Evolutionary conservation across 306 rosid genomes (phyloP).

Genomic region (Medicago truncatula): DNA sequence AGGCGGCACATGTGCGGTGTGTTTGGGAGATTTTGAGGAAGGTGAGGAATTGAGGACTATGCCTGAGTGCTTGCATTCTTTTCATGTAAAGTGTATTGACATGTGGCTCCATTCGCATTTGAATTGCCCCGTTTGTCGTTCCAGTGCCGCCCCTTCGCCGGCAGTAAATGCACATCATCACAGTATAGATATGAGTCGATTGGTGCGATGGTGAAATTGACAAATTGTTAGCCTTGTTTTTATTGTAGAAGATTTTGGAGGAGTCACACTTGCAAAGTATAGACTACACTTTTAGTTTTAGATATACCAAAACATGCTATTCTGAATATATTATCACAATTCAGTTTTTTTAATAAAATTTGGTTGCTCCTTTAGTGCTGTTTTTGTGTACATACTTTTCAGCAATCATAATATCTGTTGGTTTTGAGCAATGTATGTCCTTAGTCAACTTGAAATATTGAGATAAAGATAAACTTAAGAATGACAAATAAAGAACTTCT

Average conservation of each 20-base stretch:
- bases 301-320: neutral
- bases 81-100: constrained; percentile 69
- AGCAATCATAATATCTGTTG: neutral
- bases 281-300: neutral
- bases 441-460: too few relatives aligned
- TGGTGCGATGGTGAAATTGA: constrained; percentile 8
- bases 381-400: neutral
- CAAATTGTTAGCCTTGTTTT: too few relatives aligned
- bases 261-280: neutral
- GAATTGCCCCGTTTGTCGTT: constrained; percentile 68
- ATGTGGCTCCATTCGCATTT: constrained; percentile 65
- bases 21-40: constrained; percentile 69
- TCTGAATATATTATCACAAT: neutral
- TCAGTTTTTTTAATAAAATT: neutral
- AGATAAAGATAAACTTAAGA: too few relatives aligned
- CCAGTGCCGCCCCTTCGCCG: constrained; percentile 41
- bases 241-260: neutral
- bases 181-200: neutral
- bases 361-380: neutral
- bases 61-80: constrained; percentile 72
- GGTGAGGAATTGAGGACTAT: constrained; percentile 63
- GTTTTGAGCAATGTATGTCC: too few relatives aligned
- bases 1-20: constrained; percentile 58
- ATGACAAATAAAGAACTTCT: too few relatives aligned
- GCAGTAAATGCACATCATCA: constrained; percentile 8